Evolutionary conservation across 1,284 basidiomycete species (phyloP).

Genomic region (Omphalotus olearius): DNA sequence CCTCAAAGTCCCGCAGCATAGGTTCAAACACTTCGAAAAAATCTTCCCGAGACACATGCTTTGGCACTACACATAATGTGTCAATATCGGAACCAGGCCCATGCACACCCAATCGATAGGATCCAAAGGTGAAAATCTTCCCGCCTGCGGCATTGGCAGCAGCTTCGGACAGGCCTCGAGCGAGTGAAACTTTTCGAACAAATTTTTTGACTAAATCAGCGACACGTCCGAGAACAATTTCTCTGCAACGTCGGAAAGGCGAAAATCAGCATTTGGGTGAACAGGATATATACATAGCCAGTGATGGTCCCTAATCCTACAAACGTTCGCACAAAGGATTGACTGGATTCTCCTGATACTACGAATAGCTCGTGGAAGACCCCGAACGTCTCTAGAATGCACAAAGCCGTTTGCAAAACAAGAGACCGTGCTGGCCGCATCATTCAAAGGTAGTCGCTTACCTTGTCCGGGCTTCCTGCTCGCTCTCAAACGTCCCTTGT

Average conservation of each 20-base stretch:
- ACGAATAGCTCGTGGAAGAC: not conserved
- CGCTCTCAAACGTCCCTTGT: slow-evolving; percentile 87
- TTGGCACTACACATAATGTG: slow-evolving; percentile 97
- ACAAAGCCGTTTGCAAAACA: no score
- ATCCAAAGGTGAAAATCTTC: slow-evolving; percentile 99
- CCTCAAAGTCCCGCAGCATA: slow-evolving; percentile 86
- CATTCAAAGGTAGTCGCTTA: slow-evolving; percentile 38
- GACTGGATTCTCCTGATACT: not conserved
- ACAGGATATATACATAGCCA: not conserved
- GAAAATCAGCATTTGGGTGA: not conserved
- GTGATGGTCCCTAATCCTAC: not conserved
- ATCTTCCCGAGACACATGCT: slow-evolving; percentile 93
- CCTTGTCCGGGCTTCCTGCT: slow-evolving; percentile 88
- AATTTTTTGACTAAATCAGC: slow-evolving; percentile 92
- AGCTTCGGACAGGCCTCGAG: slow-evolving; percentile 81
- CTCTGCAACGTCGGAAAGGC: slow-evolving; percentile 47
- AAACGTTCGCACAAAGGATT: not conserved
- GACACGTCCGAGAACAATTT: slow-evolving; percentile 89
- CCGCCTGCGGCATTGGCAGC: slow-evolving; percentile 88
- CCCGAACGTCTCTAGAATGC: no score
- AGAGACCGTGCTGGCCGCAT: no score
- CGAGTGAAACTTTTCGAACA: slow-evolving; percentile 80
- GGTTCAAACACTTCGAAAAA: slow-evolving; percentile 92
- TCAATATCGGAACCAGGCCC: slow-evolving; percentile 97
- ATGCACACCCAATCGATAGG: slow-evolving; percentile 94